These are phyloP conservation scores for Daedaleopsis sinensis DNA, from an alignment of 768 basidiomycete genomes.

Conservation along the genomic window DNA sequence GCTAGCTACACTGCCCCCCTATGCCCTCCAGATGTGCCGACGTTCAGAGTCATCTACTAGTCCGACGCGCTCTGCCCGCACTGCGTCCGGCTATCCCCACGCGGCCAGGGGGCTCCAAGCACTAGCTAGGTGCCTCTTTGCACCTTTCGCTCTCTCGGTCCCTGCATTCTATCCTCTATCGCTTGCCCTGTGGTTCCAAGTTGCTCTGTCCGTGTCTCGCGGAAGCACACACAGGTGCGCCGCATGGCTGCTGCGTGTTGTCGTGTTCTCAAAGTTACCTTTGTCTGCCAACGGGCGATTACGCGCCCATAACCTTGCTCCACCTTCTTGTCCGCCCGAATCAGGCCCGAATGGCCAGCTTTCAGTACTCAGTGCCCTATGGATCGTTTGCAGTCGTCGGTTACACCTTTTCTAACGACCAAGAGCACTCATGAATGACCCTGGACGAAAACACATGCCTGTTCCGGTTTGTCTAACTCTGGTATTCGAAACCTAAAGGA, in stretches of 20 bases:
- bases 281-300: not conserved
- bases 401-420: too few relatives aligned
- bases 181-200: not conserved
- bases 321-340: not conserved
- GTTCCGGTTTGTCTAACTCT: not conserved
- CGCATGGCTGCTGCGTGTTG: not conserved
- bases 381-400: too few relatives aligned
- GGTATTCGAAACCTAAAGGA: not conserved
- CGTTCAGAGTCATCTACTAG: not conserved
- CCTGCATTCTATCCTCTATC: not conserved
- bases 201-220: not conserved
- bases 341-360: not conserved
- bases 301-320: not conserved
- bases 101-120: slow-evolving; percentile 13
- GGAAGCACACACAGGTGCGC: not conserved
- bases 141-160: not conserved
- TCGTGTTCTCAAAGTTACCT: not conserved
- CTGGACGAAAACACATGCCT: not conserved
- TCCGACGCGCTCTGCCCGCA: not conserved
- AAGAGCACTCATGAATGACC: too few relatives aligned
- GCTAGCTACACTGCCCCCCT: not conserved
- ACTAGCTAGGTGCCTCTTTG: not conserved
- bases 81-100: slow-evolving; percentile 9
- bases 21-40: not conserved
- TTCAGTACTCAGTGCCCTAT: too few relatives aligned